A percentile compares a stretch with the other conserved stretches of the same genome.
Conservation (phyloP, 768 basidiomycete genomes). For the Suillus bovinus region DNA sequence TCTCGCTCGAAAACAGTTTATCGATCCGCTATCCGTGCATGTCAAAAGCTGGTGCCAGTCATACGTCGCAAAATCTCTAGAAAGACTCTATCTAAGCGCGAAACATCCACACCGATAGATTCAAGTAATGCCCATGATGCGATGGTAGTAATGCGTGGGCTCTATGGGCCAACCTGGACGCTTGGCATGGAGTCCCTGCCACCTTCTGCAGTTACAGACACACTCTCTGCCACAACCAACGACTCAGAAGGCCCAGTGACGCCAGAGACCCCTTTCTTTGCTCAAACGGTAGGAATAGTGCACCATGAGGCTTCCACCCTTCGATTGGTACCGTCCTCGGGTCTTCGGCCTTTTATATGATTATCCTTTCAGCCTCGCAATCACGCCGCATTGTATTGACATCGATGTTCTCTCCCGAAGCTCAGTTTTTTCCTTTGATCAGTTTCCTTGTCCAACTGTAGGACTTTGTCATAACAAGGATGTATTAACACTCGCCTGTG, state of each 20-base stretch:
- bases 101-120: not conserved
- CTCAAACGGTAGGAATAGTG: not conserved
- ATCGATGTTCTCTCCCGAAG: not conserved
- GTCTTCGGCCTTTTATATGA: constrained; percentile 3
- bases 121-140: not conserved
- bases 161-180: constrained; percentile 8
- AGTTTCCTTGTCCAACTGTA: not conserved
- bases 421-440: not conserved
- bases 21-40: constrained; percentile 6
- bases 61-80: constrained; percentile 10
- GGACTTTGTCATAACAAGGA: not conserved
- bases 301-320: constrained; percentile 4
- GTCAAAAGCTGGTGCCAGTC: constrained; percentile 5
- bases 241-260: constrained; percentile 10
- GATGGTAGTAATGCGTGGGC: constrained; percentile 7
- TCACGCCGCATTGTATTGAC: constrained; percentile 2
- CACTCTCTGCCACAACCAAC: not conserved
- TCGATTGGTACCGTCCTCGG: constrained; percentile 6
- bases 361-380: not conserved
- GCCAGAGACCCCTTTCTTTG: constrained; percentile 4
- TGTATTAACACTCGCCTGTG: not conserved
- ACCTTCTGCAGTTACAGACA: not conserved
- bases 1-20: constrained; percentile 5
- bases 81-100: not conserved
- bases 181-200: not conserved